Percentiles rank a stretch among this genome's conserved stretches.
Conservation (phyloP, 2,329 filamentous ascomycete genomes). For the Alternaria novae-zelandiae region DNA sequence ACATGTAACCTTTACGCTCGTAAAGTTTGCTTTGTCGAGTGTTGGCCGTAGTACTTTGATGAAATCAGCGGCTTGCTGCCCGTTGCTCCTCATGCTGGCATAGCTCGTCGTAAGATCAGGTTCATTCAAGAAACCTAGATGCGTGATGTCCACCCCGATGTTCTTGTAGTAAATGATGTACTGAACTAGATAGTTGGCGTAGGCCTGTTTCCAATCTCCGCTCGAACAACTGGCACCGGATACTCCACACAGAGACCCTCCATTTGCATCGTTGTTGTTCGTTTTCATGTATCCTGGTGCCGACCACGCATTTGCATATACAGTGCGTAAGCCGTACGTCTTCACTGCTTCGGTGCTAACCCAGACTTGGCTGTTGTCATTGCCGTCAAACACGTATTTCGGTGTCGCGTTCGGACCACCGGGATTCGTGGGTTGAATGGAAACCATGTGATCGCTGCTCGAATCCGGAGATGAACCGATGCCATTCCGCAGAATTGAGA, state of each 20-base stretch:
- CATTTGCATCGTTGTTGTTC: conserved; percentile 53
- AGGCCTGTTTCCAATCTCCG: conserved; percentile 58
- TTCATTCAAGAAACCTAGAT: conserved; percentile 56
- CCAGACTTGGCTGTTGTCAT: conserved; percentile 57
- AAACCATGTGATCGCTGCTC: conserved; percentile 48
- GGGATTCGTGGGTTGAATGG: conserved; percentile 35
- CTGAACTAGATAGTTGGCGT: conserved; percentile 57
- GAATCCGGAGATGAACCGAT: conserved; percentile 56
- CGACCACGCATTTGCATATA: conserved; percentile 60
- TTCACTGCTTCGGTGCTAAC: conserved; percentile 57
- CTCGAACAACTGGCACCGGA: conserved; percentile 49
- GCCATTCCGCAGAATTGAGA: conserved; percentile 55
- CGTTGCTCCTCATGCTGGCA: conserved; percentile 54
- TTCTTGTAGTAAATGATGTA: conserved; percentile 54
- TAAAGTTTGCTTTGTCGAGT: conserved; percentile 47
- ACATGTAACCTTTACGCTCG: conserved; percentile 49
- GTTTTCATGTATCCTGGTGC: conserved; percentile 62
- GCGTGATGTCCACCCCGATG: conserved; percentile 50
- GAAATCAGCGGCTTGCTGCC: conserved; percentile 59
- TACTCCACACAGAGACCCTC: conserved; percentile 57
- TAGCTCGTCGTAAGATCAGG: conserved; percentile 48
- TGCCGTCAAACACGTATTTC: conserved; percentile 39
- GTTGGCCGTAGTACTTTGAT: conserved; percentile 55
- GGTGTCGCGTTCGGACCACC: conserved; percentile 31
- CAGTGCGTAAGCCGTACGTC: conserved; percentile 52